Percentiles rank a stretch among this genome's conserved stretches.
Evolutionary conservation across 2,329 filamentous ascomycete genomes (phyloP).

Genomic region (Neonectria punicea): DNA sequence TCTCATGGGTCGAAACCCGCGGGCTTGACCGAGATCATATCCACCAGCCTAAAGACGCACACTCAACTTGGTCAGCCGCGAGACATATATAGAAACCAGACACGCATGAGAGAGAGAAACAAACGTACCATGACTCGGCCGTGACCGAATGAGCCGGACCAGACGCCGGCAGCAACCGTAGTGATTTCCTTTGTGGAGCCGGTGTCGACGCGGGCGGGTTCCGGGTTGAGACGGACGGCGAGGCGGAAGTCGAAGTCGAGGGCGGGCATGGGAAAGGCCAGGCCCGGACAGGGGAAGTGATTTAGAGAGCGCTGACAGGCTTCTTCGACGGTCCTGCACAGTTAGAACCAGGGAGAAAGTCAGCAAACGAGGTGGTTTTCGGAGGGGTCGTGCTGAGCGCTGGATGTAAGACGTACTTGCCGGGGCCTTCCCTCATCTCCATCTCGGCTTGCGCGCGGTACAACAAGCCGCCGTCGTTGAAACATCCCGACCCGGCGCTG

Average conservation of each 20-base stretch:
- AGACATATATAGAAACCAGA: slow-evolving; percentile 9
- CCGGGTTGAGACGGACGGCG: slow-evolving; percentile 57
- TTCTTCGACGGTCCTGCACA: slow-evolving; percentile 49
- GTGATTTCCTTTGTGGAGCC: slow-evolving; percentile 61
- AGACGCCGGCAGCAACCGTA: slow-evolving; percentile 58
- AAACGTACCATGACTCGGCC: slow-evolving; percentile 58
- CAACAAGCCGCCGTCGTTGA: slow-evolving; percentile 41
- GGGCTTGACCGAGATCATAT: slow-evolving; percentile 55
- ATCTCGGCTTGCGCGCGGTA: slow-evolving; percentile 42
- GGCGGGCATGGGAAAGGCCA: slow-evolving; percentile 57
- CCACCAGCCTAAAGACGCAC: slow-evolving; percentile 49
- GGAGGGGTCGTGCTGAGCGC: not conserved
- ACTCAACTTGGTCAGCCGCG: slow-evolving; percentile 39
- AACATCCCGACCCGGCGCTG: slow-evolving; percentile 34
- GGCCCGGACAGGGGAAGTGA: slow-evolving; percentile 54
- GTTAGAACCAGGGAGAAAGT: slow-evolving; percentile 25
- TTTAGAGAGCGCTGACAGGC: slow-evolving; percentile 51
- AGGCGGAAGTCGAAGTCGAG: slow-evolving; percentile 63
- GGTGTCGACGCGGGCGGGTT: slow-evolving; percentile 55
- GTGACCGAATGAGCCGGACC: slow-evolving; percentile 61
- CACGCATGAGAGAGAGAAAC: not conserved
- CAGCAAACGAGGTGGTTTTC: slow-evolving; percentile 22
- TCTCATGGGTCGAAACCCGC: slow-evolving; percentile 54
- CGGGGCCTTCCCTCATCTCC: slow-evolving; percentile 41
- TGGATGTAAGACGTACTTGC: slow-evolving; percentile 37